These are phyloP conservation scores for Crotalaria pallida DNA, from an alignment of 306 rosid species.

Conservation along the genomic window DNA sequence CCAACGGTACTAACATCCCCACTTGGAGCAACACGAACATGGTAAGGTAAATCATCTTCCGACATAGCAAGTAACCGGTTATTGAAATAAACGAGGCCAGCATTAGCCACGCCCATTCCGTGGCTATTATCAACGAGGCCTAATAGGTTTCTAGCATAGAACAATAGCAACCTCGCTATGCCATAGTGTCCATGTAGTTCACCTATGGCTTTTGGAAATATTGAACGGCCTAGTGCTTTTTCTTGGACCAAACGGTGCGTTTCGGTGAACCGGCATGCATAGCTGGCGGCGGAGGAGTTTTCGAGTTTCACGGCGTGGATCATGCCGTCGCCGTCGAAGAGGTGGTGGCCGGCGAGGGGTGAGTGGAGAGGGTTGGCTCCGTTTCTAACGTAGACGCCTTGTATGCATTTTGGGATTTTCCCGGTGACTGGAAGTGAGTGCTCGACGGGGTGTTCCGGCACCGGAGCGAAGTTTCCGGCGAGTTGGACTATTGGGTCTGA, in stretches of 20 bases:
- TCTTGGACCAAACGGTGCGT: constrained; percentile 72
- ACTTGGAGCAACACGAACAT: constrained; percentile 42
- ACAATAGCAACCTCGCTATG: constrained; percentile 68
- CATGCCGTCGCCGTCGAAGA: constrained; percentile 99
- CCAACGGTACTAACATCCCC: constrained; percentile 80
- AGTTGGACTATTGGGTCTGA: constrained; percentile 89
- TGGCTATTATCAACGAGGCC: constrained; percentile 60
- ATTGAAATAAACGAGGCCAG: constrained; percentile 81
- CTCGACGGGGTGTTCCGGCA: constrained; percentile 49
- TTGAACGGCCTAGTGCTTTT: constrained; percentile 52
- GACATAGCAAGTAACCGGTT: constrained; percentile 69
- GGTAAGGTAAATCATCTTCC: constrained; percentile 73
- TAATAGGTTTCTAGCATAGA: constrained; percentile 60
- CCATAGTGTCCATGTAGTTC: constrained; percentile 98
- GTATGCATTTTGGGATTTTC: constrained; percentile 64
- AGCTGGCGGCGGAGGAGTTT: constrained; percentile 47
- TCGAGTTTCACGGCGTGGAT: constrained; percentile 70
- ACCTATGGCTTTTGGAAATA: constrained; percentile 91
- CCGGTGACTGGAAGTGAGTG: constrained; percentile 49
- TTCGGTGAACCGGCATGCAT: constrained; percentile 84
- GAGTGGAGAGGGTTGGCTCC: constrained; percentile 89
- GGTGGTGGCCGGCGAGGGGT: constrained; percentile 86
- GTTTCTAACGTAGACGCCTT: constrained; percentile 79
- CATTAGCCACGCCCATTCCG: constrained; percentile 95
- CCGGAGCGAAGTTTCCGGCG: constrained; percentile 95